phyloP scores from a whole-genome alignment of 768 basidiomycete genomes.

The Strobilomyces confusus region DNA sequence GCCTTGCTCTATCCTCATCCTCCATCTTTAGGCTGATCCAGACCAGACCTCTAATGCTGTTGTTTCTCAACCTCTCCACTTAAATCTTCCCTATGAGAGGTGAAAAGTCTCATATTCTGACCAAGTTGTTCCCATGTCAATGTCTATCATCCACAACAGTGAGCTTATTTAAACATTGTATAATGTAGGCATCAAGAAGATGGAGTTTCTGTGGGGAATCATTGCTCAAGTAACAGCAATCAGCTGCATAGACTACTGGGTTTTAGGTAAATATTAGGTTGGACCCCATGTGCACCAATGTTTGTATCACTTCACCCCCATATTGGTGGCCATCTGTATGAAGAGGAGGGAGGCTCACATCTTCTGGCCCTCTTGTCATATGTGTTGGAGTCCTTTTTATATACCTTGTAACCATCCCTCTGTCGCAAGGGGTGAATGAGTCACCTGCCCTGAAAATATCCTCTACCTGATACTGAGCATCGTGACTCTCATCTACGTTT shows the following conservation, averaged over 20 bases:
- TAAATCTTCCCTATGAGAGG: neutral
- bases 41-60: neutral
- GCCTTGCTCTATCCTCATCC: neutral
- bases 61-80: neutral
- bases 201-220: neutral
- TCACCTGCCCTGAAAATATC: neutral
- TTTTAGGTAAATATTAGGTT: neutral
- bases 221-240: neutral
- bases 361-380: neutral
- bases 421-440: neutral
- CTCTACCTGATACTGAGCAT: neutral
- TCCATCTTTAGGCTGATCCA: too few species aligned
- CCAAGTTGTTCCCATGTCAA: too few species aligned
- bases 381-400: neutral
- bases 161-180: neutral
- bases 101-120: neutral
- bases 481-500: neutral
- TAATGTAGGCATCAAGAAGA: fast-evolving
- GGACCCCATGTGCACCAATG: neutral
- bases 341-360: neutral
- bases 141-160: neutral
- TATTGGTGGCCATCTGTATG: neutral
- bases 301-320: neutral
- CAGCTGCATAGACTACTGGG: neutral
- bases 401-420: neutral